Evolutionary conservation across 139 green algal species (phyloP).

Genomic region (Pleodorina starrii): DNA sequence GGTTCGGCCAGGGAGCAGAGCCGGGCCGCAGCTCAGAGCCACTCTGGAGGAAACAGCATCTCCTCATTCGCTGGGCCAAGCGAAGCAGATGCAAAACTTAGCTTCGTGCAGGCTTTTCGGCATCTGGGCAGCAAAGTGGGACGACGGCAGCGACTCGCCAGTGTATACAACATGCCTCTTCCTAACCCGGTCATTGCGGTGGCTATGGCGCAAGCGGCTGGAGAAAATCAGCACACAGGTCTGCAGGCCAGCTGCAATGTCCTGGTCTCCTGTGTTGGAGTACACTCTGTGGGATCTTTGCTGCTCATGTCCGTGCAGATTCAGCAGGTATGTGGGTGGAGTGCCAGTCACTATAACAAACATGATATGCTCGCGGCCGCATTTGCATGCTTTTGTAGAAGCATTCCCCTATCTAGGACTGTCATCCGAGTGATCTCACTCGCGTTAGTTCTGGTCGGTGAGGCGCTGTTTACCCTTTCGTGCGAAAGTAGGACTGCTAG

Average conservation of each 20-base stretch:
- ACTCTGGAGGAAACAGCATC: background rate
- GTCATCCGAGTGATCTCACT: too few species aligned
- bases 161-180: constrained; percentile 19
- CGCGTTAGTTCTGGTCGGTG: too few species aligned
- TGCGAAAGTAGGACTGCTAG: too few species aligned
- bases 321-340: constrained; percentile 41
- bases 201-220: background rate
- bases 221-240: background rate
- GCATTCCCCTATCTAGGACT: too few species aligned
- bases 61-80: background rate
- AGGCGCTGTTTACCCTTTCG: too few species aligned
- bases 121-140: background rate
- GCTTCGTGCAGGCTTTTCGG: constrained; percentile 15
- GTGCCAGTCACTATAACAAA: too few species aligned
- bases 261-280: background rate
- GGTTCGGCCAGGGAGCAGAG: background rate
- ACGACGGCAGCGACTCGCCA: background rate
- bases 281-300: constrained; percentile 28
- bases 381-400: too few species aligned
- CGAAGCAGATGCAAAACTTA: background rate
- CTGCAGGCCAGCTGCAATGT: background rate
- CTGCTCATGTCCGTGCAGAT: constrained; percentile 17
- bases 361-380: too few species aligned
- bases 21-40: background rate
- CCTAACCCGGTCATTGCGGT: background rate